Base-by-base conservation (phyloP, 345 rosid species). In the Salix suchowensis region DNA sequence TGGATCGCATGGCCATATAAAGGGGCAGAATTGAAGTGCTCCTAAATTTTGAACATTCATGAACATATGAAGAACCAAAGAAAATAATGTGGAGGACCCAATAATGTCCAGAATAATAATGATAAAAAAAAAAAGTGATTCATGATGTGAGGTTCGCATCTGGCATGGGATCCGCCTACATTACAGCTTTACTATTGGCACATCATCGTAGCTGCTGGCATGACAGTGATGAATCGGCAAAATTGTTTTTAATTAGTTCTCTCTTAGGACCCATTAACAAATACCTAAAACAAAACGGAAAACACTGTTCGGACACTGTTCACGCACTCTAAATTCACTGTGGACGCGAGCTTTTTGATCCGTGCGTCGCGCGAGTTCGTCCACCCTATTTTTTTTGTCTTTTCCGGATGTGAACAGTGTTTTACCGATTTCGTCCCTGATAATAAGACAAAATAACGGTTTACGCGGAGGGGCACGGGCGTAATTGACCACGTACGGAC, bases 141-240 rank as follows among this genome's bases (percentile, higher is more conserved):
- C 28, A n/a, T 58, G 0, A 58, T 58, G 23, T 23, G 28, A 30
- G 30, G 69, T 21, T 64, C 58, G 6, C 26, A 24, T 64, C 46
- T 71, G 73, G 72, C 79, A 72, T 72, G 84, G 81, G 81, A 55
- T 83, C 78, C 71, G 76, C 70, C 23, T 16, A 0, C 44, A 10
- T 52, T 24, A 72, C 36, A 23, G 30, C 16, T 58, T 58, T n/a
- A n/a, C 62, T 58, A 3, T 1, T 58, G 28, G 14, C 62, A n/a
- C 62, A n/a, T n/a, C 62, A 55, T 24, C 62, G 28, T n/a, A 9
- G 15, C 28, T n/a, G 23, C 62, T 58, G 26, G 28, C 62, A 58
- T 10, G 14, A n/a, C 28, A 58, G 28, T 58, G 62, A 58, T 58
- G 62, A 58, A n/a, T 58, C 26, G 28, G 62, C 28, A 9, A 55